Base-by-base conservation (phyloP, 139 green algal genomes). In the Penium margaritaceum region DNA sequence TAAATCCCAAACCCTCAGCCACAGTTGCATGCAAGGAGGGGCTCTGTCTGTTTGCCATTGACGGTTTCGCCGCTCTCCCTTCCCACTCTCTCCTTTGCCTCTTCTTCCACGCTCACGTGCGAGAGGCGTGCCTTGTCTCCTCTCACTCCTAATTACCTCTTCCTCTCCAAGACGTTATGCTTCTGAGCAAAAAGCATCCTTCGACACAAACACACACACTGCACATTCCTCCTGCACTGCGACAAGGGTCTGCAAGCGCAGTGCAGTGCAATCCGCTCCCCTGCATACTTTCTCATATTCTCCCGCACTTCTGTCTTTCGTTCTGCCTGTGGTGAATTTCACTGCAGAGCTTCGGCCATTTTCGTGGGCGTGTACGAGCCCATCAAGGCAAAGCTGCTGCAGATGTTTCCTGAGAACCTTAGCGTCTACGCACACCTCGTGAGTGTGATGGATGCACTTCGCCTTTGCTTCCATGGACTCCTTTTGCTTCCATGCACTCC, bases 301-400 rank as follows among this genome's bases (percentile, higher is more conserved):
- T 0, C 19, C 2, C 46, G 44, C 44, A 60, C 4, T 29, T n/a
- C 21, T 60, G 17, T 34, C 0, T 60, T 27, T 34, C 47, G 12
- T 60, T n/a, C 30, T 60, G 12, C 24, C 51, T 60, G 3, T 55
- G 3, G n/a, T n/a, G n/a, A n/a, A n/a, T n/a, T n/a, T n/a, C n/a
- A n/a, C n/a, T 36, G 55, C 58, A 61, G 36, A 21, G 76, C 77
- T 5, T 80, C 76, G 5, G 77, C 77, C 19, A 72, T 83, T 32
- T 83, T 83, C 64, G 78, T 83, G 15, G 74, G 63, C 36, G 75
- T 81, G 2, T 83, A 83, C 72, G 77, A 83, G 63, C 77, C 77
- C 3, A n/a, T 81, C n/a, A 83, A 83, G 74, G 5, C 65, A 54
- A 76, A 81, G 27, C 54, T 81, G 19, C 74, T 81, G 17, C 6